These are phyloP conservation scores for Mallotus repandus DNA, from an alignment of 441 rosid species.

Conservation along the genomic window DNA sequence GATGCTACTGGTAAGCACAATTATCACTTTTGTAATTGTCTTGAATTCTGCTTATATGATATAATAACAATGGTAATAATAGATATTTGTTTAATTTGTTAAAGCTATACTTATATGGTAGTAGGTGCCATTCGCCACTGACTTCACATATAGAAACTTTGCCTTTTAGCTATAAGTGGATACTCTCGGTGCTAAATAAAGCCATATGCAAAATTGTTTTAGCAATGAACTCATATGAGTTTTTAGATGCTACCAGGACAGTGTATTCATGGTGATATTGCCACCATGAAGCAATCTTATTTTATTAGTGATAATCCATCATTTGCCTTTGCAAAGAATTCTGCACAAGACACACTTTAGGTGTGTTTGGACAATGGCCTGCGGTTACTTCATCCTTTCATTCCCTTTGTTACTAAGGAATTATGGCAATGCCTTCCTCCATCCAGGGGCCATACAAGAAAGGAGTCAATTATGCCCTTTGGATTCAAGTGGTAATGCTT, in stretches of 20 bases:
- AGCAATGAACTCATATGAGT: slow-evolving; percentile 64
- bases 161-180: slow-evolving; percentile 93
- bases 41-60: too few relatives aligned
- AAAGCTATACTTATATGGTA: too few relatives aligned
- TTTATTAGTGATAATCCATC: slow-evolving; percentile 56
- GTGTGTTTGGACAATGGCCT: slow-evolving; percentile 77
- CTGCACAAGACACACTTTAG: slow-evolving; percentile 63
- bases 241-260: slow-evolving; percentile 72
- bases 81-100: too few relatives aligned
- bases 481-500: background rate
- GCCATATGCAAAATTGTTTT: slow-evolving; percentile 59
- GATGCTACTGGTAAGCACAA: too few relatives aligned
- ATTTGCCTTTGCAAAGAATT: slow-evolving; percentile 60
- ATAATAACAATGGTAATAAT: too few relatives aligned
- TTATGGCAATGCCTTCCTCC: slow-evolving; percentile 92
- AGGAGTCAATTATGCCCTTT: slow-evolving; percentile 59
- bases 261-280: slow-evolving; percentile 92
- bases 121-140: too few relatives aligned
- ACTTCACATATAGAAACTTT: slow-evolving; percentile 39
- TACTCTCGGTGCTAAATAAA: slow-evolving; percentile 74
- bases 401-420: slow-evolving; percentile 95
- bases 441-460: slow-evolving; percentile 40
- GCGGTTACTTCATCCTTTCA: slow-evolving; percentile 91
- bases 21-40: too few relatives aligned
- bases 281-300: slow-evolving; percentile 79